A percentile compares a stretch with the other conserved stretches of the same genome.
Evolutionary conservation across 805 yeast genomes (phyloP).

Genomic region (Cyberlindnera lachancei): DNA sequence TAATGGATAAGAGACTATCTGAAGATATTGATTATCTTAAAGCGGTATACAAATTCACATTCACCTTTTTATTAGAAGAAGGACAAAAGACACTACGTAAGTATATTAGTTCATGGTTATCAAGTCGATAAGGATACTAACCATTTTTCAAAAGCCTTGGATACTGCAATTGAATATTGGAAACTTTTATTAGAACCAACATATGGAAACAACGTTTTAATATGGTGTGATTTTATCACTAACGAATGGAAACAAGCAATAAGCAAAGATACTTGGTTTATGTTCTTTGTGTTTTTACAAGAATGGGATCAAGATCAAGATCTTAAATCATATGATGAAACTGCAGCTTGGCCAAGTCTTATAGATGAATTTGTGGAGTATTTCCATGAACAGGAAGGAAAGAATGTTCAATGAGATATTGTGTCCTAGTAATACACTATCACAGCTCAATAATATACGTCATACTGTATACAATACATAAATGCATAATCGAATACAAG

Average conservation of each 20-base stretch:
- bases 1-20: slow-evolving; percentile 27
- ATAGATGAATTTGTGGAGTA: slow-evolving; percentile 78
- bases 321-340: slow-evolving; percentile 60
- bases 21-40: slow-evolving; percentile 38
- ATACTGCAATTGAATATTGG: slow-evolving; percentile 75
- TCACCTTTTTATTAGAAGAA: slow-evolving; percentile 53
- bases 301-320: slow-evolving; percentile 45
- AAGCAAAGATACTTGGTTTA: slow-evolving; percentile 76
- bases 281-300: slow-evolving; percentile 62
- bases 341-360: slow-evolving; percentile 87
- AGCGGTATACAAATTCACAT: slow-evolving; percentile 63
- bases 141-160: slow-evolving; percentile 25
- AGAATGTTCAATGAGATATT: too few species aligned
- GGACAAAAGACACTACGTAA: slow-evolving; percentile 44
- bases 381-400: too few species aligned
- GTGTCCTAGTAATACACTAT: too few species aligned
- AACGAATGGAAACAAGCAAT: slow-evolving; percentile 39
- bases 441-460: too few species aligned
- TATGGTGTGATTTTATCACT: slow-evolving; percentile 54
- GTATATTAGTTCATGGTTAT: neutral
- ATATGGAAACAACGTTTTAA: slow-evolving; percentile 29
- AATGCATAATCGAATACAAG: too few species aligned
- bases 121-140: slow-evolving; percentile 1
- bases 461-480: too few species aligned
- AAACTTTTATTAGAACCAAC: slow-evolving; percentile 41